Base-by-base conservation (phyloP, 2,329 filamentous ascomycete genomes). In the Fusarium pilosicola region DNA sequence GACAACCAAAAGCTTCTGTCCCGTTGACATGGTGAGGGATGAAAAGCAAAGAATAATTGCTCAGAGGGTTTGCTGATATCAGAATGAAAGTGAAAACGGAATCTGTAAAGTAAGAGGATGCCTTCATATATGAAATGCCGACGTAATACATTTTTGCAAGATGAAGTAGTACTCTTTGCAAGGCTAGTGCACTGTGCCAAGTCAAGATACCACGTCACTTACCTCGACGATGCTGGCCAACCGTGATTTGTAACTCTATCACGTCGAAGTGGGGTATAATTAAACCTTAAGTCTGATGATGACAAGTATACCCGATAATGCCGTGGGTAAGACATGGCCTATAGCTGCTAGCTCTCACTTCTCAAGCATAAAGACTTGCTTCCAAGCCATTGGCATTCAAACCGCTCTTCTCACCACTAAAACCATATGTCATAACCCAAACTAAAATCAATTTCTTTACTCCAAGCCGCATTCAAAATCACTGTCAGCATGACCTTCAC, bases 11-110 rank as follows among this genome's bases (percentile, higher is more conserved):
- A 46, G 44, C 18, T 28, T 46, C 13, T 46, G 44, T 7, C 24
- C 18, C 0, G 12, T 46, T 28, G 24, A 46, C 24, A 46, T 46
- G 44, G 8, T 22, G 13, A 22, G 44, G 44, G 32, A 15, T 5
- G 24, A 28, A 10, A 22, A 22, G 0, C 2, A 13, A 11, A 28
- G 3, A 11, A 7, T 10, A 28, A 46, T 10, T 10, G 5, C 5
- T 10, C 6, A 14, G 44, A 13, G 7, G 8, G 8, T 14, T 14
- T 28, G 12, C 12, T 26, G 13, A 20, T 46, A 46, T 10, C 5
- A 20, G 6, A 46, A 7, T 10, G 12, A 3, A 7, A 28, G 18
- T 10, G 8, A 28, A 28, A 4, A 28, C 28, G 8, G 18, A 46
- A 46, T 20, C 12, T 10, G 2, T 1, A 46, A 4, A 46, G 13